Conservation (phyloP, 306 rosid species). For the Datisca glomerata region DNA sequence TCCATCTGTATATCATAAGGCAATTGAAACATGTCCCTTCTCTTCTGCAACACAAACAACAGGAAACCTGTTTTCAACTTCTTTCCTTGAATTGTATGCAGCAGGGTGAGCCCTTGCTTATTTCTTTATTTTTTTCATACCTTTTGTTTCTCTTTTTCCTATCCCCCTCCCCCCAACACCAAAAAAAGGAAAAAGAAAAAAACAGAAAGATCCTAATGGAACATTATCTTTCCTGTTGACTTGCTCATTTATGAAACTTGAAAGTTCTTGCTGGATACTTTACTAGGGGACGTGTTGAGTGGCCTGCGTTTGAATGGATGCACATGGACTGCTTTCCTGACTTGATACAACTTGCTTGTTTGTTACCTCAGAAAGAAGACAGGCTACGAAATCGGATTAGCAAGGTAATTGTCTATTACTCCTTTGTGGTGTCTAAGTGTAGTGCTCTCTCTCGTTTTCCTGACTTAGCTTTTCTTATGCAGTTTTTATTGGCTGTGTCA, state of each 20-base stretch:
- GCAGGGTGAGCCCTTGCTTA: constrained; percentile 24
- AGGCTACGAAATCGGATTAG: constrained; percentile 62
- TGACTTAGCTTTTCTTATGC: constrained; percentile 30
- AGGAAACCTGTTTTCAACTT: constrained; percentile 37
- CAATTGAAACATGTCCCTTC: constrained; percentile 70
- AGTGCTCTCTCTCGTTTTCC: constrained; percentile 11
- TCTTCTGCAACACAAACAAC: constrained; percentile 42
- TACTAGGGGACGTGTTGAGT: constrained; percentile 62
- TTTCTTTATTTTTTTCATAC: background rate
- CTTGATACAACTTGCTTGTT: constrained; percentile 70
- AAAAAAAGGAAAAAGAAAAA: no score
- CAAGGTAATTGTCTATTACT: constrained; percentile 40
- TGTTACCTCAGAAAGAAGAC: constrained; percentile 89
- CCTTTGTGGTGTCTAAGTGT: constrained; percentile 2
- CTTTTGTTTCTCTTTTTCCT: background rate
- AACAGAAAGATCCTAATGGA: no score
- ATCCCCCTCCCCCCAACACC: no score
- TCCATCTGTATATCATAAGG: constrained; percentile 49
- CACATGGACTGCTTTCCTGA: constrained; percentile 82
- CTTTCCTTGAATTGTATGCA: constrained; percentile 74
- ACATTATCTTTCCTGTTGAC: constrained; percentile 10
- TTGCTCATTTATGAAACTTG: constrained; percentile 12
- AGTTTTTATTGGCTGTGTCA: constrained; percentile 77
- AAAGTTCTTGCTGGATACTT: constrained; percentile 15
- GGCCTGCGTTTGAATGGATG: constrained; percentile 92